These are phyloP conservation scores for Diversispora epigaea DNA, from an alignment of 192 early-diverging fungal species.

Conservation along the genomic window DNA sequence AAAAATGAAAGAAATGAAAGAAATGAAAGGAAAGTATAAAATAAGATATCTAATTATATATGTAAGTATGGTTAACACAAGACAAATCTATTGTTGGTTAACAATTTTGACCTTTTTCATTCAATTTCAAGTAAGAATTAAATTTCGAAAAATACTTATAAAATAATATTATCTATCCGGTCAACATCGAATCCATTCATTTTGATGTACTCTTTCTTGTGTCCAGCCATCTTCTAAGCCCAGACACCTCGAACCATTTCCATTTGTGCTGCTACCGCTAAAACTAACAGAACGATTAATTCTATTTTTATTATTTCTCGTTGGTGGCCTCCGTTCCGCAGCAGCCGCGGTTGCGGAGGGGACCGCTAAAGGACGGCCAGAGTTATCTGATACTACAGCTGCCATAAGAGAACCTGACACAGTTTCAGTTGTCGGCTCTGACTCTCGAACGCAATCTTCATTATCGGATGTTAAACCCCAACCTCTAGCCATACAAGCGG, in stretches of 20 bases:
- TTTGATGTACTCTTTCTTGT: slow-evolving; percentile 26
- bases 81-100: background rate
- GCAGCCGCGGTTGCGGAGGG: background rate
- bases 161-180: background rate
- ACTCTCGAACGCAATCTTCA: background rate
- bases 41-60: background rate
- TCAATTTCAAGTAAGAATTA: background rate
- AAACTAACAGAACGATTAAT: background rate
- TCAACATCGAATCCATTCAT: slow-evolving; percentile 29
- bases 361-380: background rate
- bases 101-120: background rate
- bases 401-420: slow-evolving; percentile 10
- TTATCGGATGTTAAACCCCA: background rate
- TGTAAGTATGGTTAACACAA: background rate
- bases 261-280: background rate
- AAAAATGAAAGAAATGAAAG: background rate
- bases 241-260: background rate
- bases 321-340: background rate
- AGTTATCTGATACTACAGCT: background rate
- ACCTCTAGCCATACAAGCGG: background rate
- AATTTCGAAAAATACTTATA: background rate
- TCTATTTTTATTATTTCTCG: background rate
- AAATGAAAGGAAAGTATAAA: background rate
- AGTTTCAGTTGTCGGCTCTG: background rate
- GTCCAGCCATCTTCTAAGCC: slow-evolving; percentile 22